A percentile compares a stretch with the other conserved stretches of the same genome.
These are phyloP conservation scores for Trichomonas gallinae DNA, from an alignment of 208 protist species.

Conservation along the genomic window DNA sequence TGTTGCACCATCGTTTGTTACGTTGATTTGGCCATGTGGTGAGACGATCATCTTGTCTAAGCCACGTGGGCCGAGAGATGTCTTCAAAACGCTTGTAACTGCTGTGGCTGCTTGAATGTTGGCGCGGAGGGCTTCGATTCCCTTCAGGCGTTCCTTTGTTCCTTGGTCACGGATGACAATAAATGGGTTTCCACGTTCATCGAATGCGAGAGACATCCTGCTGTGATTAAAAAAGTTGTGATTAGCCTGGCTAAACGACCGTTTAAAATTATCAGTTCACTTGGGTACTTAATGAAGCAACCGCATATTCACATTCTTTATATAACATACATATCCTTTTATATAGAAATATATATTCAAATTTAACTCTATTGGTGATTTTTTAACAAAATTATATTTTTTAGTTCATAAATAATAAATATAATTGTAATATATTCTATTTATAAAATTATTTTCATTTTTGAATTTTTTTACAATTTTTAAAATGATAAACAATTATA, in stretches of 20 bases:
- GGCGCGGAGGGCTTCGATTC: slow-evolving; percentile 3
- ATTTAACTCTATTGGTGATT: too few relatives aligned
- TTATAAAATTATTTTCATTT: too few relatives aligned
- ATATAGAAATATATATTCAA: too few relatives aligned
- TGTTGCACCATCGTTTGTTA: slow-evolving; percentile 99
- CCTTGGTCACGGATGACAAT: slow-evolving; percentile 24
- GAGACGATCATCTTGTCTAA: slow-evolving; percentile 80
- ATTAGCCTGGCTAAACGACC: neutral
- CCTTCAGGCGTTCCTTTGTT: neutral
- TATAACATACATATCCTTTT: too few relatives aligned
- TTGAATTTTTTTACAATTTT: too few relatives aligned
- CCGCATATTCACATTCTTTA: too few relatives aligned
- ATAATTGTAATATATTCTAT: too few relatives aligned
- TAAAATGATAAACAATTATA: too few relatives aligned
- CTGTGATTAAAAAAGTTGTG: neutral
- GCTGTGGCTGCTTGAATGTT: slow-evolving; percentile 18
- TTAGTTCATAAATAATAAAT: too few relatives aligned
- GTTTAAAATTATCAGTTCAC: neutral
- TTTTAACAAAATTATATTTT: too few relatives aligned
- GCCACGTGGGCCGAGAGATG: slow-evolving; percentile 55
- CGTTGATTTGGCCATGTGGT: slow-evolving; percentile 90
- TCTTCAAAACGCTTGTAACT: neutral
- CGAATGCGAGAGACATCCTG: neutral
- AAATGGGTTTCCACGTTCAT: slow-evolving; percentile 21
- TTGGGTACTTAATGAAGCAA: neutral